Evolutionary conservation across 2,329 filamentous ascomycete genomes (phyloP), one percentile per base, ranked within the genome.

Genomic region (Lachnellula willkommii): DNA sequence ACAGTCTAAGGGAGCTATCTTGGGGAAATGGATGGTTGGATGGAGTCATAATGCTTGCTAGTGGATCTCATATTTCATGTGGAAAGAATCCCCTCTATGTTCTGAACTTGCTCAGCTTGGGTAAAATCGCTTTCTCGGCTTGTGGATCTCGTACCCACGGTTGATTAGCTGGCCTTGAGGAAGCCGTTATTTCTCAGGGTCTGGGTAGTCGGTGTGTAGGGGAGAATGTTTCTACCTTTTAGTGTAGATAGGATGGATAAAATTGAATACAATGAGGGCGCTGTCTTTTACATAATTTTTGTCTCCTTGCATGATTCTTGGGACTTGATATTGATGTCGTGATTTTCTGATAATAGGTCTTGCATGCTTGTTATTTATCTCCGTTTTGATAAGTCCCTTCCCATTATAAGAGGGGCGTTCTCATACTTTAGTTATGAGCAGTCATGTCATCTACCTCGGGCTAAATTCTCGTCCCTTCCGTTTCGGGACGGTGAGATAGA

Each of bases 131-230:
- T 45, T 47, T 17, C 53, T 60, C 59, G 54, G 55, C 42, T 54
- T 14, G 50, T 53, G 52, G 55, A 57, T 62, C 61, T 56, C 56
- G 42, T 49, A 45, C 50, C 22, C 47, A 47, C 51, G 60, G 56
- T 63, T 47, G 51, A 60, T 59, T 50, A 56, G 48, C 52, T 37
- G 17, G 53, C 58, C 59, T 62, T 53, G 56, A 60, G 61, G 58
- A 60, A n/a, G 47, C 14, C 26, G n/a, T 32, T 28, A 32, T n/a
- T 17, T 48, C n/a, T 17, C 46, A 28, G 26, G n/a, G 14, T 14
- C 2, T 24, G 32, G 8, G 14, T 17, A 20, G 9, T 17, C 15
- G 5, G 22, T 45, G 4, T 17, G 14, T 20, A 14, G n/a, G n/a
- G 42, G 42, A 4, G 9, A 28, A 50, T 15, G n/a, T 35, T n/a